Evolutionary conservation across 2,329 filamentous ascomycete genomes (phyloP).

Genomic region (Colletotrichum chrysophilum): DNA sequence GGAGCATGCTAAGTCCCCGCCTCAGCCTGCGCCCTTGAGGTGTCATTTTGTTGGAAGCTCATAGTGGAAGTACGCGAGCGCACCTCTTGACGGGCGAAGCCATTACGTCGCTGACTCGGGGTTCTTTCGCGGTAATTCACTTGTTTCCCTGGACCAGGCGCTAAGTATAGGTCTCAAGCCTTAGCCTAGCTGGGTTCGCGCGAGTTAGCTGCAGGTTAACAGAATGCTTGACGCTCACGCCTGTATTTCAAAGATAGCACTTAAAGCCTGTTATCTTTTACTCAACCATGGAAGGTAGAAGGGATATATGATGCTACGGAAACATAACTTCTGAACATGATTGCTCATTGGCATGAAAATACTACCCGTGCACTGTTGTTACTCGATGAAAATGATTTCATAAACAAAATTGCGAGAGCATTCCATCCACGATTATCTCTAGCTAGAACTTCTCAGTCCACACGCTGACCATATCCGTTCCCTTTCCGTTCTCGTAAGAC

Average conservation of each 20-base stretch:
- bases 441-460: neutral
- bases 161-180: neutral
- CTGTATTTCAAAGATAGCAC: neutral
- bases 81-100: neutral
- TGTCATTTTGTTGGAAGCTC: neutral
- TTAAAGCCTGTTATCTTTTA: neutral
- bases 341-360: neutral
- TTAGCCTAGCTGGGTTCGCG: neutral
- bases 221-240: neutral
- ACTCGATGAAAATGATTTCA: neutral
- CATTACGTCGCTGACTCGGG: neutral
- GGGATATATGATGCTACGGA: neutral
- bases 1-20: neutral
- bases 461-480: neutral
- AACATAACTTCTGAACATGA: too few species aligned
- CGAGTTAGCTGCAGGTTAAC: neutral
- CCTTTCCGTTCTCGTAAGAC: neutral
- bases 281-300: neutral
- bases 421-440: neutral
- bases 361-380: neutral
- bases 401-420: neutral
- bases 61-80: neutral
- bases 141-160: neutral
- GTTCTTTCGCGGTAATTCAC: neutral
- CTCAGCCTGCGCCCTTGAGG: neutral